Evolutionary conservation across 2,329 filamentous ascomycete genomes (phyloP).

Genomic region (Hypoxylon sp.): DNA sequence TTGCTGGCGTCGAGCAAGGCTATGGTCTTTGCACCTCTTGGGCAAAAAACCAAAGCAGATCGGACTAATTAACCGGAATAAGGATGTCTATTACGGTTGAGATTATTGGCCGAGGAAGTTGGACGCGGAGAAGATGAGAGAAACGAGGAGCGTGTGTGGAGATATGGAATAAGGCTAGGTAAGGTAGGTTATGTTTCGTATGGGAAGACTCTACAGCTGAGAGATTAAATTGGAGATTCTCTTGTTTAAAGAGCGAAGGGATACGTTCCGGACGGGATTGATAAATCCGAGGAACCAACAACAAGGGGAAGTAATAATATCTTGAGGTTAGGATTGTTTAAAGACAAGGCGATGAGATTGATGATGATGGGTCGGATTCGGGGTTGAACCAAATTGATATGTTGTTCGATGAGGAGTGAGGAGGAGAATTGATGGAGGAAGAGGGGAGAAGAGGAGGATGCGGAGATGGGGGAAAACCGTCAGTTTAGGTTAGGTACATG

Average conservation of each 20-base stretch:
- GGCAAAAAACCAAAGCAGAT: conserved; percentile 15
- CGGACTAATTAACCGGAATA: conserved; percentile 28
- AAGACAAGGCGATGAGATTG: conserved; percentile 2
- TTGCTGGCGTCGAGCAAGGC: conserved; percentile 21
- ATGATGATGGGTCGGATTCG: conserved; percentile 32
- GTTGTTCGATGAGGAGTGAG: conserved; percentile 42
- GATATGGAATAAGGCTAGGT: conserved; percentile 26
- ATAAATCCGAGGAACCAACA: not conserved
- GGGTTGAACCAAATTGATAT: conserved; percentile 36
- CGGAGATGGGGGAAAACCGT: conserved; percentile 45
- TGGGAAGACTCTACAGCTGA: conserved; percentile 12
- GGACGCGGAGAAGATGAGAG: conserved; percentile 33
- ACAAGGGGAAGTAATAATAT: conserved; percentile 3
- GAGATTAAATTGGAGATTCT: conserved; percentile 13
- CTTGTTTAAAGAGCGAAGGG: not conserved
- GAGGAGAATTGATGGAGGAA: conserved; percentile 33
- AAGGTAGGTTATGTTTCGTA: conserved; percentile 20
- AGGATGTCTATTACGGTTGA: conserved; percentile 24
- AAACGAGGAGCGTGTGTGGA: conserved; percentile 33
- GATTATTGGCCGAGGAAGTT: conserved; percentile 30
- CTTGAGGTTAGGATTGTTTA: not conserved
- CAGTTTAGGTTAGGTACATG: conserved; percentile 23
- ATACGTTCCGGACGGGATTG: conserved; percentile 5
- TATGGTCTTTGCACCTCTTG: conserved; percentile 30
- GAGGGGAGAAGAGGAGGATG: conserved; percentile 36